Conservation (phyloP, 176 grass and related monocot species). For the Juncus inflexus region DNA sequence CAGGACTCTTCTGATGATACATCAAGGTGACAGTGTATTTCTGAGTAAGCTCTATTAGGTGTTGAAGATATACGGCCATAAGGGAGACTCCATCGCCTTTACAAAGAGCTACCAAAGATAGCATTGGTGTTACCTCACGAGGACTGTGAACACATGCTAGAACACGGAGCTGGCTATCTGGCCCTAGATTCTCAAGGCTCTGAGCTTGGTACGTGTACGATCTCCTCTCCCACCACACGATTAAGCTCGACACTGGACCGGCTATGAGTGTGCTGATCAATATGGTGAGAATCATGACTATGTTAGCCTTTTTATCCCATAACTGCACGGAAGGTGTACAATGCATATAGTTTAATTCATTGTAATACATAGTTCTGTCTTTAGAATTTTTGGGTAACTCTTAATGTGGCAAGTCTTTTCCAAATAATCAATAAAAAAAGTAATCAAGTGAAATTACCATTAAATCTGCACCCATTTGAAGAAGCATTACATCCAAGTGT, state of each 20-base stretch:
- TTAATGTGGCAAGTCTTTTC: not conserved
- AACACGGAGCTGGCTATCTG: slow-evolving; percentile 47
- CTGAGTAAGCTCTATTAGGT: slow-evolving; percentile 61
- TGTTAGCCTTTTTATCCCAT: slow-evolving; percentile 31
- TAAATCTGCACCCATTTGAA: slow-evolving; percentile 26
- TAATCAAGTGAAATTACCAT: slow-evolving; percentile 19
- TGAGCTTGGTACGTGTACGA: slow-evolving; percentile 34
- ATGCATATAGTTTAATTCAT: not conserved
- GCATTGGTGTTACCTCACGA: slow-evolving; percentile 30
- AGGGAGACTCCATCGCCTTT: slow-evolving; percentile 16
- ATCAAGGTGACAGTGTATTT: slow-evolving; percentile 52
- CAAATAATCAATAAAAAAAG: not conserved
- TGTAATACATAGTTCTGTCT: not conserved
- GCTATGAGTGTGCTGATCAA: slow-evolving; percentile 54
- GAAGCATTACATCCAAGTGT: slow-evolving; percentile 52
- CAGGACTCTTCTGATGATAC: slow-evolving; percentile 31
- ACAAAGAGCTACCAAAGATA: slow-evolving; percentile 38
- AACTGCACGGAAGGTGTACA: slow-evolving; percentile 25
- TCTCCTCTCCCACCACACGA: slow-evolving; percentile 43
- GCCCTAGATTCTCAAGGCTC: slow-evolving; percentile 43
- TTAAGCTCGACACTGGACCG: slow-evolving; percentile 48
- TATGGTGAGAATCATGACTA: slow-evolving; percentile 38
- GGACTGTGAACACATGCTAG: slow-evolving; percentile 51
- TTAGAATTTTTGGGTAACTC: not conserved
- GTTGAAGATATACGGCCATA: slow-evolving; percentile 38